Percentiles rank a stretch among this genome's conserved stretches.
phyloP scores from a whole-genome alignment of 495 filamentous ascomycete species.

The Daldinia grandis region DNA sequence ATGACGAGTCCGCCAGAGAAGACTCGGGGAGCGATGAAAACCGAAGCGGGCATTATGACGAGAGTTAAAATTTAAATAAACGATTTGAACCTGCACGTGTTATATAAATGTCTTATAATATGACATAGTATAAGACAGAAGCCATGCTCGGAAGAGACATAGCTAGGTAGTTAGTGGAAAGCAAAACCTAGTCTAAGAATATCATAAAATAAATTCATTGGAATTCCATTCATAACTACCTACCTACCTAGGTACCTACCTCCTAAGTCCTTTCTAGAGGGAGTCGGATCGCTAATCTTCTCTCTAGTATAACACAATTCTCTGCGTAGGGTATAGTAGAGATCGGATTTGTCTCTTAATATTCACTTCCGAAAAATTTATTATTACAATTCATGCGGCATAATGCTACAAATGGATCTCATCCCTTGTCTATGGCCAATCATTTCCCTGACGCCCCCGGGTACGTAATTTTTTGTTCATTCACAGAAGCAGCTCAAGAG shows the following conservation, averaged over 20 bases:
- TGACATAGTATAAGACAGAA: background rate
- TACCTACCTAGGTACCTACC: too few relatives aligned
- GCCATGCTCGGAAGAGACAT: background rate
- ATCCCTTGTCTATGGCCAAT: conserved; percentile 46
- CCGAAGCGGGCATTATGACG: conserved; percentile 16
- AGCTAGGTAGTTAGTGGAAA: too few relatives aligned
- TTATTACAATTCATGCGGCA: conserved; percentile 48
- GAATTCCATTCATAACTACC: background rate
- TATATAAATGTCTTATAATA: background rate
- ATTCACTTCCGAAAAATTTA: conserved; percentile 34
- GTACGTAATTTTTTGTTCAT: conserved; percentile 24
- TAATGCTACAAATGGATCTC: conserved; percentile 45
- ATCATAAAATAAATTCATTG: background rate
- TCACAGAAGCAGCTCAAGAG: conserved; percentile 90
- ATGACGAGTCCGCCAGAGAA: conserved; percentile 5
- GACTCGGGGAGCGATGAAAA: conserved; percentile 15
- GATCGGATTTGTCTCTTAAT: background rate
- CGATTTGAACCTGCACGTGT: background rate
- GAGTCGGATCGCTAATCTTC: background rate
- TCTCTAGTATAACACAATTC: background rate
- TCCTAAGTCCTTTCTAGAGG: background rate
- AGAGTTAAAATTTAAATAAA: conserved; percentile 18
- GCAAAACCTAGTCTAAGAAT: background rate
- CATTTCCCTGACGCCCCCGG: conserved; percentile 46
- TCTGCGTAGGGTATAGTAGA: background rate